Conservation (phyloP, 2,329 filamentous ascomycete species). For the Penicillium capsulatum region DNA sequence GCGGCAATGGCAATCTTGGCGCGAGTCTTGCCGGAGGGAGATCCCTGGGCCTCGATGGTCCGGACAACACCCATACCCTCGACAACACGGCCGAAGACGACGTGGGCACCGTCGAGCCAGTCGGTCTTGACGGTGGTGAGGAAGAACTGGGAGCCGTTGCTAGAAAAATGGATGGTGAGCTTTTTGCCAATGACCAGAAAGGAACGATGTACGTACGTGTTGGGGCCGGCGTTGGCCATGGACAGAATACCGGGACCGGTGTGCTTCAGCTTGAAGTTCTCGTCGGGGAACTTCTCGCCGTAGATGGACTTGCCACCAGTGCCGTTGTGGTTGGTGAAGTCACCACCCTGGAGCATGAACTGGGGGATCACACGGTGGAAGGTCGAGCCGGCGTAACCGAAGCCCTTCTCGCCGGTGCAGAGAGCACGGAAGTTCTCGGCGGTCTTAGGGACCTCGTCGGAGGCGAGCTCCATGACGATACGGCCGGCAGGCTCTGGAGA, state of each 20-base stretch:
- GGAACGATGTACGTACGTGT: constrained; percentile 62
- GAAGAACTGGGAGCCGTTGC: constrained; percentile 71
- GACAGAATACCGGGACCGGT: constrained; percentile 72
- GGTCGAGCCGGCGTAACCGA: constrained; percentile 61
- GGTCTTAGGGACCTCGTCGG: background rate
- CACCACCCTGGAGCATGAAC: constrained; percentile 63
- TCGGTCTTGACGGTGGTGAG: constrained; percentile 64
- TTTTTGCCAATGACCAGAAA: background rate
- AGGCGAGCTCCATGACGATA: background rate
- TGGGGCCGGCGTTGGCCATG: constrained; percentile 93
- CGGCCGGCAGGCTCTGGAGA: background rate
- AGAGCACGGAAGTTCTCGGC: constrained; percentile 3
- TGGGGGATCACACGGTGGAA: constrained; percentile 69
- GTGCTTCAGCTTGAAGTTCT: constrained; percentile 83
- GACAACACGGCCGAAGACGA: constrained; percentile 63
- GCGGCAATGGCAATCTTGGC: constrained; percentile 53
- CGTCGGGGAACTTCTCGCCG: constrained; percentile 87
- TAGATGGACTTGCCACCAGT: constrained; percentile 93
- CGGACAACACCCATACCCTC: constrained; percentile 54
- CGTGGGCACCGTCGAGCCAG: constrained; percentile 66
- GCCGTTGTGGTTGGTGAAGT: constrained; percentile 73
- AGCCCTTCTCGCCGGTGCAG: constrained; percentile 53
- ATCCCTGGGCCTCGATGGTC: constrained; percentile 58
- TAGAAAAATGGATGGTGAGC: constrained; percentile 6
- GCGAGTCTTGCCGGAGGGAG: constrained; percentile 47